phyloP scores from a whole-genome alignment of 2,329 filamentous ascomycete species.

The Trichocomaceae sp. region DNA sequence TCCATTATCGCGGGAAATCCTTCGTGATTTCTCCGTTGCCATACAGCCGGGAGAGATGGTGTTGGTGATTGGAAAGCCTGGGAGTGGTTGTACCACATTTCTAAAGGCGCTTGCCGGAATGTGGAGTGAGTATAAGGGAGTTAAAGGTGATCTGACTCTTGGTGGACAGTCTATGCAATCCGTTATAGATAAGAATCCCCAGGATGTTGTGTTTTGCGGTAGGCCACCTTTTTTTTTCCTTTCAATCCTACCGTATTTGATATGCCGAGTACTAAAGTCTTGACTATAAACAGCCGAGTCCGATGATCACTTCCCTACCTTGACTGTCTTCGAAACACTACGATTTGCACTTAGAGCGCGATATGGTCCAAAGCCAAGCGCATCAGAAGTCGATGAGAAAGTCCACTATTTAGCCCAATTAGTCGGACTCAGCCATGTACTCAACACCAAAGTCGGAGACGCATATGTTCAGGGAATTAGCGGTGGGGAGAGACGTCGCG shows the following conservation, averaged over 20 bases:
- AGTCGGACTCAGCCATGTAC: constrained; percentile 15
- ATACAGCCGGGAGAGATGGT: constrained; percentile 42
- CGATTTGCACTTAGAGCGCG: constrained; percentile 54
- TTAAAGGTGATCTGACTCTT: constrained; percentile 57
- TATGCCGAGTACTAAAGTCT: constrained; percentile 25
- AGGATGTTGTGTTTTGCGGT: constrained; percentile 1
- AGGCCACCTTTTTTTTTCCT: neutral
- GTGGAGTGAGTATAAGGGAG: constrained; percentile 50
- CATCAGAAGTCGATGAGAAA: neutral
- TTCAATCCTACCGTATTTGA: neutral
- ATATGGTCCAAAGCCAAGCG: constrained; percentile 4
- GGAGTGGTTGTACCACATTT: constrained; percentile 63
- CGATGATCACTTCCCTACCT: constrained; percentile 65
- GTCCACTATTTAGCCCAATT: neutral
- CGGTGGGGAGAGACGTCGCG: constrained; percentile 68
- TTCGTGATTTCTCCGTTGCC: constrained; percentile 59
- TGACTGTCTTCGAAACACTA: constrained; percentile 77
- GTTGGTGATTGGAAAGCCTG: constrained; percentile 68
- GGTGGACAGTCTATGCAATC: neutral
- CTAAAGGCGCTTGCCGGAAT: constrained; percentile 61
- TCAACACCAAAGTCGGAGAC: constrained; percentile 80
- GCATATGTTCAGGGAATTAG: constrained; percentile 71
- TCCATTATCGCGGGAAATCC: constrained; percentile 39
- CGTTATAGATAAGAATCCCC: neutral
- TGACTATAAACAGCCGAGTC: constrained; percentile 60